phyloP scores from a whole-genome alignment of 2,329 filamentous ascomycete genomes.

The Aspergillus calidoustus region DNA sequence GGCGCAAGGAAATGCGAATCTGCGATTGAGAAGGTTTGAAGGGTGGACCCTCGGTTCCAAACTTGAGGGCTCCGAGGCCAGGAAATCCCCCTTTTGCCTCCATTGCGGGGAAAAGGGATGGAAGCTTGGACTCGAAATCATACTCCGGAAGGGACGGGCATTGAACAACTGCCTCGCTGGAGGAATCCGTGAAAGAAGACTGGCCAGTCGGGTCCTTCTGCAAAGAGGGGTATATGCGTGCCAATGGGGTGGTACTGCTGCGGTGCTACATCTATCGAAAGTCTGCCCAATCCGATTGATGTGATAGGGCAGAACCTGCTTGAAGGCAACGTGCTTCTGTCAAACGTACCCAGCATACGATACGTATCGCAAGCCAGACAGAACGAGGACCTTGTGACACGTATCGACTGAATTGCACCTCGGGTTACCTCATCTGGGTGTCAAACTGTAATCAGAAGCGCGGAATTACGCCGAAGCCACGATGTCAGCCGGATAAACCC shows the following conservation, averaged over 20 bases:
- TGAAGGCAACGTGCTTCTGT: neutral
- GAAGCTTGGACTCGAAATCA: neutral
- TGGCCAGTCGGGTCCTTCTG: neutral
- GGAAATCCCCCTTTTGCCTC: constrained; percentile 13
- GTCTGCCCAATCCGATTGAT: neutral
- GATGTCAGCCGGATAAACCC: constrained; percentile 7
- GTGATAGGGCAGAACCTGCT: neutral
- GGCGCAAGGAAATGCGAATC: neutral
- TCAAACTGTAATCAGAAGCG: neutral
- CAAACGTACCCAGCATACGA: neutral
- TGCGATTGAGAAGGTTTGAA: neutral
- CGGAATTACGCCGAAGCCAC: constrained; percentile 4
- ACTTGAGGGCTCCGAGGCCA: neutral
- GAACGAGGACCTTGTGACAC: neutral
- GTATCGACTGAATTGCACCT: neutral
- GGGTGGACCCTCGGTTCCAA: constrained; percentile 8
- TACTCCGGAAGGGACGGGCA: neutral
- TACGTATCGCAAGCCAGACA: neutral
- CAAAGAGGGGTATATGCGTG: neutral
- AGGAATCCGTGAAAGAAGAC: neutral
- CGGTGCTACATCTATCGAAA: neutral
- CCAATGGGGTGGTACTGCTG: neutral
- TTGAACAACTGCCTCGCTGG: neutral
- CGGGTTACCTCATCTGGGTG: neutral
- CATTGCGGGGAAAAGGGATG: constrained; percentile 6